Evolutionary conservation across 352 stramenopile genomes (phyloP).

Genomic region (Phytophthora colocasiae): DNA sequence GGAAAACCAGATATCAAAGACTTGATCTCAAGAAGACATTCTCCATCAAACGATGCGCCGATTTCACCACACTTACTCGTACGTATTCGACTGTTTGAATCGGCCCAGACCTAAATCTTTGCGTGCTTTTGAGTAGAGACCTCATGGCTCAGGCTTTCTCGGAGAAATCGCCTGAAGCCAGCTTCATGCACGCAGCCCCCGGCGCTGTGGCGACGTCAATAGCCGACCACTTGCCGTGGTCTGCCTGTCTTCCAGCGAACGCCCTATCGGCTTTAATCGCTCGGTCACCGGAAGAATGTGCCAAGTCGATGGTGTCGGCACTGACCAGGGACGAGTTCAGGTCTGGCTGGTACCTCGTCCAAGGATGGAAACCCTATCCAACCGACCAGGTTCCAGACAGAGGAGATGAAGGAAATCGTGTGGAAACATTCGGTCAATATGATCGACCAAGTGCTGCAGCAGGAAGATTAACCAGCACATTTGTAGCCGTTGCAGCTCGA

Average conservation of each 20-base stretch:
- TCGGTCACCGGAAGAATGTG: slow-evolving; percentile 19
- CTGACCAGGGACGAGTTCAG: slow-evolving; percentile 26
- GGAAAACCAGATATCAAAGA: slow-evolving; percentile 11
- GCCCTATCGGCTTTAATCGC: slow-evolving; percentile 5
- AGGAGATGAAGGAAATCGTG: slow-evolving; percentile 33
- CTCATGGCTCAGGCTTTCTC: slow-evolving; percentile 29
- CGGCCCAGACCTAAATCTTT: too few species aligned
- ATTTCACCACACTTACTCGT: slow-evolving; percentile 29
- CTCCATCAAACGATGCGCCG: slow-evolving; percentile 23
- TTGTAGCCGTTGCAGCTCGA: too few species aligned
- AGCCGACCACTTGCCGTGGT: slow-evolving; percentile 20
- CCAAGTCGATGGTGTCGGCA: slow-evolving; percentile 14
- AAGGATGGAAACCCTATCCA: slow-evolving; percentile 14
- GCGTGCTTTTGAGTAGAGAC: slow-evolving; percentile 11
- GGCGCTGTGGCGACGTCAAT: slow-evolving; percentile 16
- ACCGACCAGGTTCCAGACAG: slow-evolving; percentile 27
- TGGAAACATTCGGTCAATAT: slow-evolving; percentile 26
- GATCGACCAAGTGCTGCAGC: slow-evolving; percentile 18
- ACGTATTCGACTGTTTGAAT: slow-evolving; percentile 2
- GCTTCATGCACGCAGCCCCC: slow-evolving; percentile 24
- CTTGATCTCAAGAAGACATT: slow-evolving; percentile 25
- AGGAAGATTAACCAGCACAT: slow-evolving; percentile 1
- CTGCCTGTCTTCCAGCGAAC: slow-evolving; percentile 13
- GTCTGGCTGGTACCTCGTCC: slow-evolving; percentile 23
- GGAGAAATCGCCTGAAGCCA: slow-evolving; percentile 22